phyloP scores from a whole-genome alignment of 2,329 filamentous ascomycete genomes.

The Chrysosporium keratinophilum region DNA sequence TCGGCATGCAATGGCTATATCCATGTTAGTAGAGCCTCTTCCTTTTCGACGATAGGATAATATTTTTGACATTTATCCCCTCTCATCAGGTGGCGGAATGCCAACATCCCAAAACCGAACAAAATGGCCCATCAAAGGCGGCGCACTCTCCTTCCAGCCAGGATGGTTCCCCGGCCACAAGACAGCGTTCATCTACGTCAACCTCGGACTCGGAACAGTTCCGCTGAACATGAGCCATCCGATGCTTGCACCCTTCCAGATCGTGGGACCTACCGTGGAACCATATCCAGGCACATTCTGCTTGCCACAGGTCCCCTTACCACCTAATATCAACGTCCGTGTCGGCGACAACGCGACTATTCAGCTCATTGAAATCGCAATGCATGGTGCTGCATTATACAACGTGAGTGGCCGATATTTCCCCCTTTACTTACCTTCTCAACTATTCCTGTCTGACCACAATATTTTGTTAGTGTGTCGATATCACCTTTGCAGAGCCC shows the following conservation, averaged over 20 bases:
- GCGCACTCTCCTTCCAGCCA: constrained; percentile 80
- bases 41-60: neutral
- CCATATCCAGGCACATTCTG: constrained; percentile 86
- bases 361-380: constrained; percentile 70
- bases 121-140: constrained; percentile 79
- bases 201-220: constrained; percentile 73
- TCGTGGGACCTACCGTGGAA: constrained; percentile 68
- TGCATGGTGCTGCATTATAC: constrained; percentile 74
- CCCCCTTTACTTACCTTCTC: neutral
- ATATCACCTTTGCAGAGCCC: constrained; percentile 81
- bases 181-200: constrained; percentile 76
- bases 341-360: constrained; percentile 85
- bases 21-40: constrained; percentile 58
- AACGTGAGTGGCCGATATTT: constrained; percentile 51
- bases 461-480: constrained; percentile 64
- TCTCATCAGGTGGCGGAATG: constrained; percentile 66
- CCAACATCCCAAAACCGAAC: constrained; percentile 69
- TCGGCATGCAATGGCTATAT: constrained; percentile 92
- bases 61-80: neutral
- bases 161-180: constrained; percentile 91
- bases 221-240: constrained; percentile 79
- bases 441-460: constrained; percentile 5
- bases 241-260: constrained; percentile 71
- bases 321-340: constrained; percentile 57
- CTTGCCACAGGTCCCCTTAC: constrained; percentile 77